Evolutionary conservation across 495 filamentous ascomycete species (phyloP).

Genomic region (Neurospora sp.): DNA sequence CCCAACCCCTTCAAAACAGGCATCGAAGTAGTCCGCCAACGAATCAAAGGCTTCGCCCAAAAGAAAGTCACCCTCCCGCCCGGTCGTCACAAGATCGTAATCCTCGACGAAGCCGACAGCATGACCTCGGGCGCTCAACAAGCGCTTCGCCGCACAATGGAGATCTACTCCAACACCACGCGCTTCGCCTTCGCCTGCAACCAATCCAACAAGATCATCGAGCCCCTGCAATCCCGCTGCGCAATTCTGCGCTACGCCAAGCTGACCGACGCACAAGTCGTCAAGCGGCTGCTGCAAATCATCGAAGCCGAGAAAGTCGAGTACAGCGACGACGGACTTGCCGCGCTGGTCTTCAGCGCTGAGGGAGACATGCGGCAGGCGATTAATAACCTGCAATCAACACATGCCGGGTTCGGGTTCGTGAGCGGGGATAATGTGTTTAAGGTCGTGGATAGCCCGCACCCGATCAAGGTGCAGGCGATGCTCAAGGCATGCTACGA

Average conservation of each 20-base stretch:
- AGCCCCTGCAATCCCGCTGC: constrained; percentile 91
- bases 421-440: constrained; percentile 98
- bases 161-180: constrained; percentile 95
- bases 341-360: constrained; percentile 89
- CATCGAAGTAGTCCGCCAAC: constrained; percentile 96
- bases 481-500: constrained; percentile 97
- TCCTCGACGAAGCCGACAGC: constrained; percentile 94
- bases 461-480: constrained; percentile 95
- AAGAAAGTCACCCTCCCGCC: constrained; percentile 95
- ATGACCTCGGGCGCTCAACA: constrained; percentile 98
- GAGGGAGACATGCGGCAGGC: constrained; percentile 99
- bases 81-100: constrained; percentile 90
- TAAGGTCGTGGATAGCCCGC: constrained; percentile 91
- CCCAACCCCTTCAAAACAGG: constrained; percentile 29
- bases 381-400: constrained; percentile 97
- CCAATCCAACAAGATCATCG: constrained; percentile 98
- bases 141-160: constrained; percentile 92
- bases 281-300: constrained; percentile 82
- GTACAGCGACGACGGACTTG: constrained; percentile 86
- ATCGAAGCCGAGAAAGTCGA: constrained; percentile 79
- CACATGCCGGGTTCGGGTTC: constrained; percentile 89
- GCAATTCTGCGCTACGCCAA: constrained; percentile 92
- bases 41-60: constrained; percentile 97
- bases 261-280: constrained; percentile 84
- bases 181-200: constrained; percentile 98